These are phyloP conservation scores for Rhizoclosmatium globosum DNA, from an alignment of 192 early-diverging fungal genomes.

Conservation along the genomic window DNA sequence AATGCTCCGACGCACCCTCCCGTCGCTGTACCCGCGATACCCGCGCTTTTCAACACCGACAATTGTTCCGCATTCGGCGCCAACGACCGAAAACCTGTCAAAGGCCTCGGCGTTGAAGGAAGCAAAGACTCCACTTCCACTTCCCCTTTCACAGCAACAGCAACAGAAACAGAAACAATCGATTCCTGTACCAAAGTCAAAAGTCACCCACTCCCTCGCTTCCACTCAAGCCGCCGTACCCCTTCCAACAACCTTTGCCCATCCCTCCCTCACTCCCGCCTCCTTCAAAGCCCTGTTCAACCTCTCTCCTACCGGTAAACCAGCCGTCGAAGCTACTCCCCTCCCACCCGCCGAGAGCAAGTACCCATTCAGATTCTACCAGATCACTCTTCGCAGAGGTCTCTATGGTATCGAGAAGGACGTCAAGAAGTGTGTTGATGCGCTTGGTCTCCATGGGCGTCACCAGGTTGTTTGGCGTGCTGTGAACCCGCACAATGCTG, in stretches of 20 bases:
- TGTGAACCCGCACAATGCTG: constrained; percentile 60
- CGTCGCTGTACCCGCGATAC: constrained; percentile 11
- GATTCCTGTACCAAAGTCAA: background rate
- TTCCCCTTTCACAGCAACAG: background rate
- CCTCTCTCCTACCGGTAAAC: constrained; percentile 13
- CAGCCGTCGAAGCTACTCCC: constrained; percentile 24
- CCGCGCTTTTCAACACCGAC: constrained; percentile 16
- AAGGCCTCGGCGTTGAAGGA: background rate
- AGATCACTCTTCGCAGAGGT: constrained; percentile 67
- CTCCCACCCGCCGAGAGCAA: constrained; percentile 19
- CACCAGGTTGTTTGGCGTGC: constrained; percentile 65
- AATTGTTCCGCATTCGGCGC: constrained; percentile 7
- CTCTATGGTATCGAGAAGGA: constrained; percentile 63
- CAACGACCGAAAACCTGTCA: background rate
- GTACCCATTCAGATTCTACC: constrained; percentile 60
- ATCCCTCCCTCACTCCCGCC: background rate
- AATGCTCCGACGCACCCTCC: background rate
- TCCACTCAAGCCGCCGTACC: constrained; percentile 52
- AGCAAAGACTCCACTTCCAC: background rate
- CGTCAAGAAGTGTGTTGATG: constrained; percentile 56
- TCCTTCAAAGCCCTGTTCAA: constrained; percentile 12
- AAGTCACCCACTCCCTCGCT: constrained; percentile 37
- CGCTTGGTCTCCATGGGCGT: constrained; percentile 61
- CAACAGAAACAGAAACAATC: background rate
- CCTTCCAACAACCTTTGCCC: constrained; percentile 50